A percentile compares a stretch with the other conserved stretches of the same genome.
phyloP scores from a whole-genome alignment of 441 rosid species.

The Gossypium laxum region DNA sequence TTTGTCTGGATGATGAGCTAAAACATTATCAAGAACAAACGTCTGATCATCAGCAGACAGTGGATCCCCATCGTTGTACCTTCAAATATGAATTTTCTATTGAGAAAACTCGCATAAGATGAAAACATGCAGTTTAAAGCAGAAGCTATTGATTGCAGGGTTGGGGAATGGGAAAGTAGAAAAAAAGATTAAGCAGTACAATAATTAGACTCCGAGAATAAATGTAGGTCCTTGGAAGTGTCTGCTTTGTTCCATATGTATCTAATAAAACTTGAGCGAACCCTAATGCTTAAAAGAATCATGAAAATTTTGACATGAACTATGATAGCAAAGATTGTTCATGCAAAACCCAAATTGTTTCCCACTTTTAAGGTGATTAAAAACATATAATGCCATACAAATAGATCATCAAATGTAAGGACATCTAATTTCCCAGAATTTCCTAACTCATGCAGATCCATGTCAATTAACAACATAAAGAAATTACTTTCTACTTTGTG shows the following conservation, averaged over 20 bases:
- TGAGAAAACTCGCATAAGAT: slow-evolving; percentile 13
- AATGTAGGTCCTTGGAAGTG: background rate
- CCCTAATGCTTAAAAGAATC: background rate
- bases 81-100: slow-evolving; percentile 21
- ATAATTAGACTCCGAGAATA: background rate
- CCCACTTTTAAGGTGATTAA: background rate
- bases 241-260: background rate
- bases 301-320: background rate
- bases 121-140: slow-evolving; percentile 7
- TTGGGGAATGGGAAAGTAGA: background rate
- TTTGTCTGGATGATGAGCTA: slow-evolving; percentile 70
- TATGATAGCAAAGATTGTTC: background rate
- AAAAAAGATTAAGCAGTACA: background rate
- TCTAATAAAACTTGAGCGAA: background rate
- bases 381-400: background rate
- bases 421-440: background rate
- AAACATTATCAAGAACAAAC: slow-evolving; percentile 46
- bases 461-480: background rate
- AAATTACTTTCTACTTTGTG: background rate
- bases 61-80: slow-evolving; percentile 73
- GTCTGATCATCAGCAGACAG: slow-evolving; percentile 54
- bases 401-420: background rate
- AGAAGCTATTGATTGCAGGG: background rate
- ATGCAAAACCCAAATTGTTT: background rate
- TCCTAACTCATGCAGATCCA: background rate